Evolutionary conservation across 75 land plant species (phyloP).

Genomic region (Ceratopteris richardii): DNA sequence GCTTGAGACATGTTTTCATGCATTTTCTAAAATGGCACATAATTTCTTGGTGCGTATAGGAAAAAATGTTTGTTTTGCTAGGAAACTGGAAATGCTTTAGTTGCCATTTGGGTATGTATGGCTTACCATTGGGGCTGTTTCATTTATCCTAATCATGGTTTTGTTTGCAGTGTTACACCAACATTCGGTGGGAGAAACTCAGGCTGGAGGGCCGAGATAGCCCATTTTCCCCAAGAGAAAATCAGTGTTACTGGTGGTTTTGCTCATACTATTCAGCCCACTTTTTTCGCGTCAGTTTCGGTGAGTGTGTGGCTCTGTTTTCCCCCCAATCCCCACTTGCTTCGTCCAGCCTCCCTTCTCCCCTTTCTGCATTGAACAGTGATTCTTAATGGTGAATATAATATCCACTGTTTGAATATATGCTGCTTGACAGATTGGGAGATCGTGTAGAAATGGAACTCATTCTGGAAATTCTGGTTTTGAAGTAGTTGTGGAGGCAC

Average conservation of each 20-base stretch:
- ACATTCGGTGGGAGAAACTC: slow-evolving; percentile 83
- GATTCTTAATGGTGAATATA: too few species aligned
- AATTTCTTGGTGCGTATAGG: too few species aligned
- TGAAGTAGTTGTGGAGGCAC: slow-evolving; percentile 64
- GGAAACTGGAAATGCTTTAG: too few species aligned
- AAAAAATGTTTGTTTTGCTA: too few species aligned
- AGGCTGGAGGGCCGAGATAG: slow-evolving; percentile 70
- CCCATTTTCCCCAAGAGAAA: slow-evolving; percentile 64
- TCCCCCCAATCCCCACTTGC: background rate
- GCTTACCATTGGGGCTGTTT: too few species aligned
- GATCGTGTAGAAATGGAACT: slow-evolving; percentile 74
- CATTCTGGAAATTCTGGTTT: slow-evolving; percentile 72
- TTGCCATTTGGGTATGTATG: too few species aligned
- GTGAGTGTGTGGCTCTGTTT: slow-evolving; percentile 33
- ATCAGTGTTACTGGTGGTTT: slow-evolving; percentile 77
- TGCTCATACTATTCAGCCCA: slow-evolving; percentile 40
- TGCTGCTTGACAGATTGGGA: slow-evolving; percentile 46
- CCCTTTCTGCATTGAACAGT: background rate
- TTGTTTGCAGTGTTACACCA: slow-evolving; percentile 55
- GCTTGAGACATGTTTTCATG: too few species aligned
- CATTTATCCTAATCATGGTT: background rate
- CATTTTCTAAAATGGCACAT: too few species aligned
- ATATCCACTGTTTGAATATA: too few species aligned
- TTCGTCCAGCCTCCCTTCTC: background rate
- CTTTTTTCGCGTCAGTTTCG: slow-evolving; percentile 74